Base-by-base conservation (phyloP, 345 rosid species). In the Cardamine resedifolia region DNA sequence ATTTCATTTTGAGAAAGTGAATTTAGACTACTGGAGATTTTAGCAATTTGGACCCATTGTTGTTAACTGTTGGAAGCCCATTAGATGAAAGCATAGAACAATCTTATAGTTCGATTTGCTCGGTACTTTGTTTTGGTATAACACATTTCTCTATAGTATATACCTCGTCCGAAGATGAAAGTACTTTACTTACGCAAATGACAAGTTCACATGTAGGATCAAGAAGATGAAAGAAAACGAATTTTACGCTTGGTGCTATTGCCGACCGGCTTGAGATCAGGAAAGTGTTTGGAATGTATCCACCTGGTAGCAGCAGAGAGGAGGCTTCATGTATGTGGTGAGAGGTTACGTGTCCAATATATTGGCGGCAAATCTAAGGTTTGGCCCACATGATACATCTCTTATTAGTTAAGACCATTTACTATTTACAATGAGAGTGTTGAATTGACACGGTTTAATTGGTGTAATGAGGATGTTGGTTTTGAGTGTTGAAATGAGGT, bases 211-310 rank as follows among this genome's bases (percentile, higher is more conserved):
- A 74, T 74, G 77, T 73, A 18, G 31, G 70, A 72, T 43, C 64
- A 38, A 65, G 23, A 2, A 44, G 38, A 27, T 57, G 59, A n/a
- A 51, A 47, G 41, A 56, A 19, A 26, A 71, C 67, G 51, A 71
- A 27, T 10, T 47, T 59, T 5, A 12, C 58, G 66, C 50, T n/a
- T 59, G 48, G 38, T 59, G 50, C 21, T 64, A 56, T 64, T 31
- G 58, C 77, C 71, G 71, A 73, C 71, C 61, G 53, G 78, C 67
- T 66, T 73, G 60, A 74, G 72, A 74, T 74, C 67, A 67, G 72
- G 45, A 58, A 66, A 66, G 67, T 58, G 66, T 74, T 63, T 66
- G 45, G 72, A 19, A 66, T 58, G 67, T 48, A 49, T 36, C 41
- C 67, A 74, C 61, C 72, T 74, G 72, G 72, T 47, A 21, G 59